phyloP scores from a whole-genome alignment of 1,284 basidiomycete genomes.

The Chiua sp. region DNA sequence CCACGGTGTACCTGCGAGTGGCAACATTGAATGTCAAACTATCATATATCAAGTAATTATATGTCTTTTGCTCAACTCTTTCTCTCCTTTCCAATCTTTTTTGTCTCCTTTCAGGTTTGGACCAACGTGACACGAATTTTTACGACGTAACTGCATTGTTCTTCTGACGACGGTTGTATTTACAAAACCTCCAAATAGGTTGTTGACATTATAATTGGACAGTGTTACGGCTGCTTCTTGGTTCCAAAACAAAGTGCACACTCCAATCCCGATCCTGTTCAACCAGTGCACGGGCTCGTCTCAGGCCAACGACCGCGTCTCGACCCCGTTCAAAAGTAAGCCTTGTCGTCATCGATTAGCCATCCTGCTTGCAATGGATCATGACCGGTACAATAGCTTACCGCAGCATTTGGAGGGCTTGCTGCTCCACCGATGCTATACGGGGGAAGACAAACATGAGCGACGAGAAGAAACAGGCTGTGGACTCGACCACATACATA shows the following conservation, averaged over 20 bases:
- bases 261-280: too few relatives aligned
- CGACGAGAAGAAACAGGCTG: not conserved
- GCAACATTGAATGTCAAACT: too few relatives aligned
- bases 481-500: constrained; percentile 49
- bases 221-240: not conserved
- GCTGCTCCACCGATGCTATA: constrained; percentile 66
- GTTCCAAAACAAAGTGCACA: not conserved
- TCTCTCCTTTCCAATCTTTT: not conserved
- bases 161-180: constrained; percentile 23
- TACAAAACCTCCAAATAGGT: not conserved
- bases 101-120: constrained; percentile 7
- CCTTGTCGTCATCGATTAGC: constrained; percentile 18
- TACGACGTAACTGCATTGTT: constrained; percentile 32
- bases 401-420: constrained; percentile 72
- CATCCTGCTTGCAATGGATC: not conserved
- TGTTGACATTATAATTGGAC: not conserved
- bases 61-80: too few relatives aligned
- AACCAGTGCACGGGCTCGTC: not conserved
- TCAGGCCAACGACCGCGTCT: not conserved
- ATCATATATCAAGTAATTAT: too few relatives aligned
- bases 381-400: constrained; percentile 38
- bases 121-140: constrained; percentile 27
- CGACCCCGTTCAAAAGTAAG: constrained; percentile 33
- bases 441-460: not conserved
- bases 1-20: too few relatives aligned